phyloP scores from a whole-genome alignment of 2,329 filamentous ascomycete genomes.

The Pseudocercospora eumusae region DNA sequence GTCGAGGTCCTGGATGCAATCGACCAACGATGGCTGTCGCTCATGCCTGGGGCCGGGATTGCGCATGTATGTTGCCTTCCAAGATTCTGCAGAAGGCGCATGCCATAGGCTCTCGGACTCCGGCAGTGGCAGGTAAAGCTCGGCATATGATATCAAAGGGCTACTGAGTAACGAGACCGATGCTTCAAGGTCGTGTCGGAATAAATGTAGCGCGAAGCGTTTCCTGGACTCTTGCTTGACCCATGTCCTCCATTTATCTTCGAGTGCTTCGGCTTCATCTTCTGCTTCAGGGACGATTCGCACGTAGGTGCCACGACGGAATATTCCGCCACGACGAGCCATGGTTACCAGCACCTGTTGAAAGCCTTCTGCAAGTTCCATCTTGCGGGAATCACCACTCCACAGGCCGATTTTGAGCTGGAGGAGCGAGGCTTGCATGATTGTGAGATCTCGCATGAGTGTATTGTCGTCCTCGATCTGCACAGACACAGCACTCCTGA shows the following conservation, averaged over 20 bases:
- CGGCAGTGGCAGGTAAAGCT: conserved; percentile 67
- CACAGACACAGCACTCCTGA: conserved; percentile 43
- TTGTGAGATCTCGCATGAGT: conserved; percentile 54
- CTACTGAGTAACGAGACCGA: conserved; percentile 68
- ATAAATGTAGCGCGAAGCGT: conserved; percentile 66
- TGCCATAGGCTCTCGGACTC: conserved; percentile 65
- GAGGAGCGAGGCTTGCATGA: conserved; percentile 54
- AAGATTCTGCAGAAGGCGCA: conserved; percentile 62
- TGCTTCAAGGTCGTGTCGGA: conserved; percentile 65
- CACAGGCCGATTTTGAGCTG: conserved; percentile 58
- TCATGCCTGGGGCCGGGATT: conserved; percentile 41
- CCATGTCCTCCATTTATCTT: conserved; percentile 68
- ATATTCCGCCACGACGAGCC: conserved; percentile 59
- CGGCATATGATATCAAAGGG: conserved; percentile 67
- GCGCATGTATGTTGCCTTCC: conserved; percentile 62
- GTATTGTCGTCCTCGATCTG: conserved; percentile 54
- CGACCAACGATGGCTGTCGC: conserved; percentile 55
- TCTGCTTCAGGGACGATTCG: conserved; percentile 53
- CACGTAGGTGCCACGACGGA: conserved; percentile 51
- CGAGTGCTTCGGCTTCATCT: conserved; percentile 59
- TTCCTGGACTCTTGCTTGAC: conserved; percentile 67
- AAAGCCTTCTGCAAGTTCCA: conserved; percentile 62
- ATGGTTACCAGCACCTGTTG: conserved; percentile 56
- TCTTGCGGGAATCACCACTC: conserved; percentile 61
- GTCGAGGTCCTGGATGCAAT: conserved; percentile 60